Conservation (phyloP, 805 yeast genomes). For the Blastobotrys americana region DNA sequence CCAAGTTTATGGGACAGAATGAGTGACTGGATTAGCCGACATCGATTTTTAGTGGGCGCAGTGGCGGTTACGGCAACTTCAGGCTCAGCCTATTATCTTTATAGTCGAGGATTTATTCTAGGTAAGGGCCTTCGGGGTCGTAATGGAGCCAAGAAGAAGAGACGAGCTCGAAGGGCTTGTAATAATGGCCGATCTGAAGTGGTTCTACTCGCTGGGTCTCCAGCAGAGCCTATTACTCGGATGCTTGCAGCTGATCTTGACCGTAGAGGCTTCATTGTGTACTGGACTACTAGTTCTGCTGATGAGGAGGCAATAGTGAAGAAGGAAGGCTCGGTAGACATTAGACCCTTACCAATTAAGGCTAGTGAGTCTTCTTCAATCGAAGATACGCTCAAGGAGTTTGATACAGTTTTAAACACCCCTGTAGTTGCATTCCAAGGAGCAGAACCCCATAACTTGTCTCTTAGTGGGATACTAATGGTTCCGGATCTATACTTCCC, state of each 20-base stretch:
- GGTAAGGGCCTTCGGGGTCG: too few relatives aligned
- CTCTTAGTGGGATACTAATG: slow-evolving; percentile 57
- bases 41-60: slow-evolving; percentile 20
- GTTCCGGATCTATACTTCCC: slow-evolving; percentile 66
- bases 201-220: slow-evolving; percentile 67
- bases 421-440: slow-evolving; percentile 56
- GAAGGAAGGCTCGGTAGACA: slow-evolving; percentile 56
- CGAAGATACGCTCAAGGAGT: slow-evolving; percentile 42
- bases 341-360: slow-evolving; percentile 53
- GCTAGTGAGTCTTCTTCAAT: slow-evolving; percentile 38
- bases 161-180: slow-evolving; percentile 55
- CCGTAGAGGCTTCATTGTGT: slow-evolving; percentile 73
- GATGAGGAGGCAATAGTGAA: slow-evolving; percentile 46
- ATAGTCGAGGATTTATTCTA: too few relatives aligned
- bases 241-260: slow-evolving; percentile 68
- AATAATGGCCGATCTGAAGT: slow-evolving; percentile 75
- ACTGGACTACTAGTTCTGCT: slow-evolving; percentile 56
- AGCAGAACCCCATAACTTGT: slow-evolving; percentile 48
- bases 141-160: slow-evolving; percentile 18
- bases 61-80: slow-evolving; percentile 17
- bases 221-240: slow-evolving; percentile 64
- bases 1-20: slow-evolving; percentile 13
- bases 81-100: slow-evolving; percentile 19
- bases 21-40: slow-evolving; percentile 22
- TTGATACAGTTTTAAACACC: slow-evolving; percentile 43